Percentiles rank a stretch among this genome's conserved stretches.
These are phyloP conservation scores for Triangularia verruculosa DNA, from an alignment of 2,329 filamentous ascomycete genomes.

Conservation along the genomic window DNA sequence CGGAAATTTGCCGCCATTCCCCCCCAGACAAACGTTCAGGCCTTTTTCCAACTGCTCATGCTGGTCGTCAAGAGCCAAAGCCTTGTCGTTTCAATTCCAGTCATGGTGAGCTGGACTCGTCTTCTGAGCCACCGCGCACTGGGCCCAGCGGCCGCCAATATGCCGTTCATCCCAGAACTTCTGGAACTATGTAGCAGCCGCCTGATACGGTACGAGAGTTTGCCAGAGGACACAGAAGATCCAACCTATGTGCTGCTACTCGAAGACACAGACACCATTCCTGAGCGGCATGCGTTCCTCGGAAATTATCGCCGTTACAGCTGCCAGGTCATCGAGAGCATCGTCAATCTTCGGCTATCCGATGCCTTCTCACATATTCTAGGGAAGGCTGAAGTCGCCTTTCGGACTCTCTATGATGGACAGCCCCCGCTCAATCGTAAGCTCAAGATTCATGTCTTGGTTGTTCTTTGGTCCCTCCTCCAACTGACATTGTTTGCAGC, in stretches of 20 bases:
- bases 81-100: conserved; percentile 87
- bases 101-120: conserved; percentile 85
- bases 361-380: conserved; percentile 88
- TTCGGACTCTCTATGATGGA: conserved; percentile 73
- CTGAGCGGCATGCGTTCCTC: conserved; percentile 90
- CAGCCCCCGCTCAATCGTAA: conserved; percentile 64
- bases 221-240: conserved; percentile 79
- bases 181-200: conserved; percentile 80
- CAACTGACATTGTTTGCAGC: conserved; percentile 36
- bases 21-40: conserved; percentile 61
- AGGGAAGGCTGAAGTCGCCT: conserved; percentile 68
- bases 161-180: conserved; percentile 68
- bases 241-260: conserved; percentile 77
- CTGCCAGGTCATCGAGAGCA: conserved; percentile 78
- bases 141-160: conserved; percentile 58
- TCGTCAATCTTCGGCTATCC: conserved; percentile 75
- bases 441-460: conserved; percentile 25
- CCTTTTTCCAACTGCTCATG: conserved; percentile 76
- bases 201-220: conserved; percentile 80
- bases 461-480: not conserved
- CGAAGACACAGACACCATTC: conserved; percentile 92
- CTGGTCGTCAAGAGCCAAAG: conserved; percentile 80
- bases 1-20: conserved; percentile 69
- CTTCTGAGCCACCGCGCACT: conserved; percentile 72
- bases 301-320: conserved; percentile 95